Evolutionary conservation across 805 yeast genomes (phyloP), one percentile per base, ranked within the genome.

Genomic region (Wickerhamomyces ciferrii): DNA sequence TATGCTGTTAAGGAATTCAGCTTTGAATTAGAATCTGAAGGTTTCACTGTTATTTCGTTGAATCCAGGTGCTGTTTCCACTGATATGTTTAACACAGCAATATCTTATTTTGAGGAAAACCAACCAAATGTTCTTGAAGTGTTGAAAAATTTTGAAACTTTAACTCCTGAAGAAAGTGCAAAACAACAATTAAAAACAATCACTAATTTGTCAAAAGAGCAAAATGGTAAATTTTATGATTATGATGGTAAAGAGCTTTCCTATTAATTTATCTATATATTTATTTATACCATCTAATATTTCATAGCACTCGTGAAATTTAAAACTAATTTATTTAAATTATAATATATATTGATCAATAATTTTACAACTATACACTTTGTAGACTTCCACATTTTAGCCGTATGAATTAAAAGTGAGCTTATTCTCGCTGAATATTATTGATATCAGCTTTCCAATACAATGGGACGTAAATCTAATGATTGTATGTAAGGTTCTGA

Each of bases 61-160:
- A 66, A 65, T 43, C 74, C 74, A 1, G 72, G 74, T 31, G 32
- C 59, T 14, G 70, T 69, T 10, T 29, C 46, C 18, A 63, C 66
- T 25, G 71, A 68, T 46, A 56, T 63, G 63, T 59, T 58, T 4
- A 17, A 31, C 38, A 36, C 32, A 42, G 41, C 19, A n/a, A 14
- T 27, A 43, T 21, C 42, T 23, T 31, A 39, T 11, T 43, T 29
- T n/a, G 19, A 41, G 35, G 47, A 34, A 38, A 24, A 46, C 34
- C 27, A 24, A 14, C 17, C 18, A 39, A 25, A 36, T 21, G 43
- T 42, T 24, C 17, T 15, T 7, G 18, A 31, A 10, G 5, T 13
- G 5, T 17, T 35, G 5, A 18, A 35, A 18, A 13, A 13, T 11
- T 9, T 31, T 20, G 7, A 11, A 10, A 18, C 13, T 18, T 43